Evolutionary conservation across 768 basidiomycete species (phyloP), one percentile per base, ranked within the genome.

Genomic region (Myochromella boudieri): DNA sequence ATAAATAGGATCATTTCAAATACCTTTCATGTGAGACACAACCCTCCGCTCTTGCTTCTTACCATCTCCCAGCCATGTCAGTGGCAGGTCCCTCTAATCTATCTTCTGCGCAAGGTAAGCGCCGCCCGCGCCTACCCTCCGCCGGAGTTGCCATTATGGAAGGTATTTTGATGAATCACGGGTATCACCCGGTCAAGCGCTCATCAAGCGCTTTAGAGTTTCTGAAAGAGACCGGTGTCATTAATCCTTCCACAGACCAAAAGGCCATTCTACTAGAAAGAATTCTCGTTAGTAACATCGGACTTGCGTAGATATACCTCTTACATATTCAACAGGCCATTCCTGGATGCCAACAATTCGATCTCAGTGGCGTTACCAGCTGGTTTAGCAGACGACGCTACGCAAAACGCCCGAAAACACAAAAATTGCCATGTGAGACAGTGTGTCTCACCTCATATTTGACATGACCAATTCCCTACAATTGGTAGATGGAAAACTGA

Each of bases 71-170:
- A 24, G 12, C 50, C 21, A 55, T 52, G 46, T 33, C n/a, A n/a
- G n/a, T 46, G 37, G 53, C 46, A 15, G 50, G 56, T 28, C 46
- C 49, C 8, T 52, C 47, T 22, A 48, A 39, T 41, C 40, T 25
- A 11, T 8, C 37, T 31, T 20, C 38, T 25, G 27, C 14, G 21
- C 34, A 22, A 14, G 29, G 34, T 25, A 37, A 49, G 42, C 48
- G 44, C 29, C 48, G 46, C n/a, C 21, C 21, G 9, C 53, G 58
- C 15, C 38, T 57, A 20, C 32, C 42, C 37, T 33, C 37, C 7
- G 51, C 44, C 20, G 60, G 55, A 1, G 25, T 55, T 10, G 48
- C 42, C 34, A 26, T 59, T 46, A 41, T 61, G 42, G 60, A 61
- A 57, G 58, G 60, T 61, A 49, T 37, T 37, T 34, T 36, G 46